These are phyloP conservation scores for Trifolium dubium DNA, from an alignment of 306 rosid species.

Conservation along the genomic window DNA sequence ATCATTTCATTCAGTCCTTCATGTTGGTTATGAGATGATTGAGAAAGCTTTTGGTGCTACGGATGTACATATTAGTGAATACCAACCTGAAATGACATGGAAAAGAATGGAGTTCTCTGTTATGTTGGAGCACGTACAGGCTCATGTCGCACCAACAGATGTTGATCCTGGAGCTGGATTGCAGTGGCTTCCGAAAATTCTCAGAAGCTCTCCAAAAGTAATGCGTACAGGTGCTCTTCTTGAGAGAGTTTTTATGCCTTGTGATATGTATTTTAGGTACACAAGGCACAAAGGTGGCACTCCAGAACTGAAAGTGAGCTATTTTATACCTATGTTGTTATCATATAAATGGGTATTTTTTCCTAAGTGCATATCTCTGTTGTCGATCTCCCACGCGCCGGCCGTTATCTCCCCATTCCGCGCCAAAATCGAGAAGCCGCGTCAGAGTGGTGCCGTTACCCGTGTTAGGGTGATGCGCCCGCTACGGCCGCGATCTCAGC, in stretches of 20 bases:
- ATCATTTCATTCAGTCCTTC: conserved; percentile 92
- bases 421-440: too few relatives aligned
- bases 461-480: too few relatives aligned
- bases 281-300: conserved; percentile 99
- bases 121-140: conserved; percentile 97
- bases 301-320: conserved; percentile 81
- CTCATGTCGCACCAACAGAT: conserved; percentile 99
- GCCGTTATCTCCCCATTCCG: too few relatives aligned
- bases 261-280: conserved; percentile 93
- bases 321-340: conserved; percentile 23
- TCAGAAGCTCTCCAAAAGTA: conserved; percentile 93
- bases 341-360: not conserved
- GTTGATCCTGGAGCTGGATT: conserved; percentile 99
- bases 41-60: conserved; percentile 85
- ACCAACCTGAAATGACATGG: conserved; percentile 98
- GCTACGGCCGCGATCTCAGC: too few relatives aligned
- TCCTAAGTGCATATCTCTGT: too few relatives aligned
- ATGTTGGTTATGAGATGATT: conserved; percentile 90
- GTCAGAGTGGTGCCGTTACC: too few relatives aligned
- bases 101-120: conserved; percentile 87
- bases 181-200: conserved; percentile 99
- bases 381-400: too few relatives aligned
- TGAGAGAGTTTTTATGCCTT: conserved; percentile 99
- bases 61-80: conserved; percentile 64
- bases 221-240: conserved; percentile 99